Percentiles rank a stretch among this genome's conserved stretches.
Conservation (phyloP, 805 yeast genomes). For the Sugiyamaella floridensis region DNA sequence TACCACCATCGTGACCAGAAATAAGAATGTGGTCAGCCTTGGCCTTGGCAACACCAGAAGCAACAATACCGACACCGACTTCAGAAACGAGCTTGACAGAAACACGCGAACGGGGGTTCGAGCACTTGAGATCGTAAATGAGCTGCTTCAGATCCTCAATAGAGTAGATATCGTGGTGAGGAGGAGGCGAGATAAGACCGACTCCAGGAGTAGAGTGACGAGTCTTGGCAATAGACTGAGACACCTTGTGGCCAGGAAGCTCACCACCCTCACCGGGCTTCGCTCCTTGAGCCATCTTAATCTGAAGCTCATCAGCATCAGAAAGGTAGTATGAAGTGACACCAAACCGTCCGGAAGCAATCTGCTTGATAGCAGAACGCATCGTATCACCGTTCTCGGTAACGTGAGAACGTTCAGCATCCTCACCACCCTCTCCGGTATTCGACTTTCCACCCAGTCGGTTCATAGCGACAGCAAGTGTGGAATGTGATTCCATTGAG, state of each 20-base stretch:
- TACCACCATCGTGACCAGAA: constrained; percentile 99
- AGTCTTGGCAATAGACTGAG: constrained; percentile 81
- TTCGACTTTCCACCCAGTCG: constrained; percentile 95
- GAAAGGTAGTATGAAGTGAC: constrained; percentile 91
- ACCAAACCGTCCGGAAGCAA: constrained; percentile 97
- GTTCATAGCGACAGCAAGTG: constrained; percentile 97
- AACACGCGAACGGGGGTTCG: constrained; percentile 95
- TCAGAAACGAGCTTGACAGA: constrained; percentile 95
- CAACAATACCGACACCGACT: constrained; percentile 98
- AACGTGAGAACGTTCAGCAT: constrained; percentile 77
- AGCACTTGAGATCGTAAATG: constrained; percentile 91
- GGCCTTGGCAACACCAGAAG: constrained; percentile 98
- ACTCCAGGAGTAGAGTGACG: constrained; percentile 96
- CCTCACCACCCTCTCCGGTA: constrained; percentile 99
- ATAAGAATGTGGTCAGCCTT: constrained; percentile 94
- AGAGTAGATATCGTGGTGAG: constrained; percentile 97
- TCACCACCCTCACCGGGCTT: constrained; percentile 99
- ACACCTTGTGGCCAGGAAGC: constrained; percentile 89
- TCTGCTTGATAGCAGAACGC: constrained; percentile 98
- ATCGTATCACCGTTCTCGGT: constrained; percentile 89
- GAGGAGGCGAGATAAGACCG: constrained; percentile 96
- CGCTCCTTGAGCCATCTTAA: constrained; percentile 99
- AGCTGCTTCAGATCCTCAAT: constrained; percentile 96
- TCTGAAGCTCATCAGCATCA: constrained; percentile 96
- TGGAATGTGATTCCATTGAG: constrained; percentile 97